Percentiles rank a stretch among this genome's conserved stretches.
phyloP scores from a whole-genome alignment of 2,329 filamentous ascomycete genomes.

The Corniculantispora saksenae region DNA sequence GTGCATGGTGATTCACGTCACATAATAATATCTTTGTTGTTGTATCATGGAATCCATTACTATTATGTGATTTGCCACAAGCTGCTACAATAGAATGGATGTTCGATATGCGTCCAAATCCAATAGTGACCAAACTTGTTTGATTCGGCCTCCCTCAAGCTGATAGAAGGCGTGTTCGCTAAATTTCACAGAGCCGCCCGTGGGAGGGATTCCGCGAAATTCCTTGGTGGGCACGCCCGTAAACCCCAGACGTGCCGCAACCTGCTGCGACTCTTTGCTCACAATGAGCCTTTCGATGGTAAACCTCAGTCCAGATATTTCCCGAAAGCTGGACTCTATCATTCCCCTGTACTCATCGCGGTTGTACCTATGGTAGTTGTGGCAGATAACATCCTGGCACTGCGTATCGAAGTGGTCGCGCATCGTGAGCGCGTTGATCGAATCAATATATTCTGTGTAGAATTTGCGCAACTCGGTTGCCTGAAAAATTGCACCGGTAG shows the following conservation, averaged over 20 bases:
- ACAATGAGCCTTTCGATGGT: slow-evolving; percentile 31
- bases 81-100: background rate
- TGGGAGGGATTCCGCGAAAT: slow-evolving; percentile 32
- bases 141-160: slow-evolving; percentile 35
- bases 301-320: slow-evolving; percentile 31
- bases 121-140: slow-evolving; percentile 36
- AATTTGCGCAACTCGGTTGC: background rate
- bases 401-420: slow-evolving; percentile 27
- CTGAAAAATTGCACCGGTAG: background rate
- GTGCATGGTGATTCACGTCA: background rate
- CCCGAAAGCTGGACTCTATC: slow-evolving; percentile 31
- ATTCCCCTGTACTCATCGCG: slow-evolving; percentile 30
- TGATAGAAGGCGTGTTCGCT: slow-evolving; percentile 38
- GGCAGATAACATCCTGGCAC: slow-evolving; percentile 30
- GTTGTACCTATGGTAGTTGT: slow-evolving; percentile 32
- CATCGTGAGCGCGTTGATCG: slow-evolving; percentile 34
- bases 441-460: slow-evolving; percentile 34
- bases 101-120: slow-evolving; percentile 30
- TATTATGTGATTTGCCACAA: background rate
- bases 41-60: background rate
- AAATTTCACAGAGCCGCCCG: slow-evolving; percentile 31
- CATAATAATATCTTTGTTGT: background rate
- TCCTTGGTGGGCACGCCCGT: slow-evolving; percentile 30
- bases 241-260: slow-evolving; percentile 34
- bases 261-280: slow-evolving; percentile 33